A percentile compares a stretch with the other conserved stretches of the same genome.
These are phyloP conservation scores for Phaeosphaeriaceae sp. DNA, from an alignment of 2,329 filamentous ascomycete genomes.

Conservation along the genomic window DNA sequence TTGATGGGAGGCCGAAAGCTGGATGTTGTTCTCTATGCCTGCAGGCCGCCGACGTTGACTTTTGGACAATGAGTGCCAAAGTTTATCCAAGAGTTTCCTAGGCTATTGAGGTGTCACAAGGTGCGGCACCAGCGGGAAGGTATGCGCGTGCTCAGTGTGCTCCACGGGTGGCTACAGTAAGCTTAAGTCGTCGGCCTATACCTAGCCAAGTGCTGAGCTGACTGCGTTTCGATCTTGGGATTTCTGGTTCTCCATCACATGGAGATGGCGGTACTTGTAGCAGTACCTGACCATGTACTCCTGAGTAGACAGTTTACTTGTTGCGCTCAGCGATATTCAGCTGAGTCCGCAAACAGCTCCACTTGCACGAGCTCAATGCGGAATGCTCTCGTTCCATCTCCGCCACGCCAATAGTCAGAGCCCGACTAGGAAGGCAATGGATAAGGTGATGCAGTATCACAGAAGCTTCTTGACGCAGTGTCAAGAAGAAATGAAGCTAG, in stretches of 20 bases:
- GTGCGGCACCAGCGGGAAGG: slow-evolving; percentile 4
- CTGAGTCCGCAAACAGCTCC: slow-evolving; percentile 26
- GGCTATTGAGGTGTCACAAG: slow-evolving; percentile 15
- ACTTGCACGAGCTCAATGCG: slow-evolving; percentile 25
- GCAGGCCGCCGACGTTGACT: neutral
- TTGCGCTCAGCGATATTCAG: neutral
- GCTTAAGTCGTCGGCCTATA: slow-evolving; percentile 22
- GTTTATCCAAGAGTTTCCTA: slow-evolving; percentile 5
- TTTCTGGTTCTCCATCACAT: slow-evolving; percentile 1
- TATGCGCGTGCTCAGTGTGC: slow-evolving; percentile 14
- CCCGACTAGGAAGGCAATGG: slow-evolving; percentile 14
- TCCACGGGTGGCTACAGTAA: slow-evolving; percentile 27
- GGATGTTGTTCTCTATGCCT: neutral
- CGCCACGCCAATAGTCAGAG: slow-evolving; percentile 24
- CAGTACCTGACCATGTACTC: slow-evolving; percentile 5
- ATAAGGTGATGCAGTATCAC: slow-evolving; percentile 15
- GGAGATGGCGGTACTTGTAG: slow-evolving; percentile 6
- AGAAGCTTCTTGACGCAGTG: slow-evolving; percentile 15
- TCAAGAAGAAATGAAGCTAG: slow-evolving; percentile 14
- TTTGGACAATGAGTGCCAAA: neutral
- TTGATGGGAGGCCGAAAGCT: neutral
- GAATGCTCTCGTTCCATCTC: slow-evolving; percentile 19
- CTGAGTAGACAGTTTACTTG: neutral
- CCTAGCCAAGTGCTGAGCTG: slow-evolving; percentile 6
- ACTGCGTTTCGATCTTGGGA: slow-evolving; percentile 6